These are phyloP conservation scores for Trichaptum fuscoviolaceum DNA, from an alignment of 768 basidiomycete species.

Conservation along the genomic window DNA sequence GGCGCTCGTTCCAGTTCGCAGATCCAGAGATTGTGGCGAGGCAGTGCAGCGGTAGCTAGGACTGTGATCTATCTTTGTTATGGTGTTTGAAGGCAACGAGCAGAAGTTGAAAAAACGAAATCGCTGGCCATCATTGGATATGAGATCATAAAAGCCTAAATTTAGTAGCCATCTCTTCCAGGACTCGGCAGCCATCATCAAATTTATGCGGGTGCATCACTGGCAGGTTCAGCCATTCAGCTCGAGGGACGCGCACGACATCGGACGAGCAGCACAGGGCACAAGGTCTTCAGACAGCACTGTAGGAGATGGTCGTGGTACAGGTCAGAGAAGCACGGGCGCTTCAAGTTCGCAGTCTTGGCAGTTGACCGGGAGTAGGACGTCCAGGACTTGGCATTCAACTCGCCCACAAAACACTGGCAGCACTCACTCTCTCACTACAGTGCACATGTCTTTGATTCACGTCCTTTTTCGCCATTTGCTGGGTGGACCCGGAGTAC, in stretches of 20 bases:
- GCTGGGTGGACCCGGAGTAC: not conserved
- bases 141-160: not conserved
- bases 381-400: not conserved
- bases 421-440: not conserved
- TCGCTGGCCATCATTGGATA: not conserved
- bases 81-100: not conserved
- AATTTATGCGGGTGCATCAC: not conserved
- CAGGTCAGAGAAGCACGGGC: not conserved
- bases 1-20: not conserved
- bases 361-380: not conserved
- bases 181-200: not conserved
- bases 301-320: not conserved
- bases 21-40: not conserved
- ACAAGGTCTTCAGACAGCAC: not conserved
- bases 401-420: not conserved
- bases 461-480: not conserved
- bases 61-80: not conserved
- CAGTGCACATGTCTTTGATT: not conserved
- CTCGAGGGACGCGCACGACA: not conserved
- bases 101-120: not conserved
- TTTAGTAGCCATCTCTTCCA: not conserved
- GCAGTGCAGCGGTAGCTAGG: not conserved
- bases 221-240: not conserved
- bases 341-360: not conserved
- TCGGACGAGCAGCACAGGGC: not conserved